Evolutionary conservation across 768 basidiomycete species (phyloP), one percentile per base, ranked within the genome.

Genomic region (Hericium rajendrae): DNA sequence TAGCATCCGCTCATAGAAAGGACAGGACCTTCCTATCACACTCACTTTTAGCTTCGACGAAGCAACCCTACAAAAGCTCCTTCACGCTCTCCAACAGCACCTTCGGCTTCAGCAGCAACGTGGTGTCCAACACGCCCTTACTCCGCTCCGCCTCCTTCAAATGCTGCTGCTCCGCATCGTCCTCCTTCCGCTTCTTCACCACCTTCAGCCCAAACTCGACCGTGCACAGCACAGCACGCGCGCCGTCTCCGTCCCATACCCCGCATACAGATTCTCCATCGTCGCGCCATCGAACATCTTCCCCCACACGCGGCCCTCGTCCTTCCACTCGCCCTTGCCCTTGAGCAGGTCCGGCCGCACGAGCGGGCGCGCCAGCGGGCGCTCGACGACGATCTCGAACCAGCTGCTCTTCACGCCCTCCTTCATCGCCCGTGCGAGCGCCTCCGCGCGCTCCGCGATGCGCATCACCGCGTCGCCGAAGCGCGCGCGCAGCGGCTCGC

Each of bases 341-440:
- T 57, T 54, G 24, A 52, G 20, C 16, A 6, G 51, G 53, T 26
- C 48, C 28, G 20, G 32, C 18, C 46, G 51, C 53, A 32, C 43
- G 22, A 8, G 11, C 22, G 24, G 37, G 28, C 15, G 59, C 55
- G 24, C 53, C 8, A 38, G 32, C 51, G 26, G 16, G 24, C 39
- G 38, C 38, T 60, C 59, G n/a, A 53, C 52, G 26, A 28, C 53
- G 38, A 67, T 61, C 48, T 71, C 70, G 53, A 72, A 71, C 48
- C 66, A 60, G 6, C 65, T 67, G 57, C 69, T 70, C 63, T 70
- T 67, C 22, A 71, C 67, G 51, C 68, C 66, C 56, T 71, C 70
- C 48, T 66, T 66, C 26, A 71, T 53, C 13, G 63, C 65, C 16
- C 41, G 59, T 20, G 69, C 67, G 15, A 72, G 65, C 28, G 58